Evolutionary conservation across 2,329 filamentous ascomycete genomes (phyloP), one percentile per base, ranked within the genome.

Genomic region (Penicillium hordei): DNA sequence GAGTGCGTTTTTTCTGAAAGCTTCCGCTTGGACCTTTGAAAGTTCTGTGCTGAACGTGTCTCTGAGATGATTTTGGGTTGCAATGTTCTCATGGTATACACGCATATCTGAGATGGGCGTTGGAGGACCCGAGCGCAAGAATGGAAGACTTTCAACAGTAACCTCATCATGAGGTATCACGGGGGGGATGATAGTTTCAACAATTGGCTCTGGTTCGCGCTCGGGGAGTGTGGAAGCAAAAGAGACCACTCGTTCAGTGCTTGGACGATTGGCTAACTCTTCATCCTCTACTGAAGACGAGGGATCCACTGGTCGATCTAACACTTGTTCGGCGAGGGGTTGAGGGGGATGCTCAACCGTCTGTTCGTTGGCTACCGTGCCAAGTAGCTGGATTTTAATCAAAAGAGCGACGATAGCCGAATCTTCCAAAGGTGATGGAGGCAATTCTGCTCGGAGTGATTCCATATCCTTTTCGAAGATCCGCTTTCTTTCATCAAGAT

Each of bases 91-190:
- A 49, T 79, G 75, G 23, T 72, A 75, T 4, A 75, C 68, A 19
- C 80, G 77, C 48, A 81, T 68, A 27, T 81, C 75, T 6, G 77
- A 76, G 21, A 79, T 65, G 1, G 78, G 76, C 6, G 76, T 78
- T 5, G 72, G 77, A 31, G 77, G 75, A 0, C 75, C 76, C 21
- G 69, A 67, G 38, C 72, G 66, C 21, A 81, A 65, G 60, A 80
- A 82, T 5, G 79, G 79, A n/a, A 82, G 67, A 55, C 66, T 72
- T 19, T 79, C 76, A 40, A 81, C 55, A 2, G 75, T 72, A 21
- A 78, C 70, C 9, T 69, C 69, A 15, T 71, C 63, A 40, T 40
- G 57, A 8, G 34, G 12, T 8, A 50, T 48, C 29, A 55, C 48
- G 5, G 57, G 53, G 13, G 51, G 55, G 5, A 61, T 52, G 13